Evolutionary conservation across 176 grass and related monocot species (phyloP), one percentile per base, ranked within the genome.

Genomic region (Pontederia crassipes): DNA sequence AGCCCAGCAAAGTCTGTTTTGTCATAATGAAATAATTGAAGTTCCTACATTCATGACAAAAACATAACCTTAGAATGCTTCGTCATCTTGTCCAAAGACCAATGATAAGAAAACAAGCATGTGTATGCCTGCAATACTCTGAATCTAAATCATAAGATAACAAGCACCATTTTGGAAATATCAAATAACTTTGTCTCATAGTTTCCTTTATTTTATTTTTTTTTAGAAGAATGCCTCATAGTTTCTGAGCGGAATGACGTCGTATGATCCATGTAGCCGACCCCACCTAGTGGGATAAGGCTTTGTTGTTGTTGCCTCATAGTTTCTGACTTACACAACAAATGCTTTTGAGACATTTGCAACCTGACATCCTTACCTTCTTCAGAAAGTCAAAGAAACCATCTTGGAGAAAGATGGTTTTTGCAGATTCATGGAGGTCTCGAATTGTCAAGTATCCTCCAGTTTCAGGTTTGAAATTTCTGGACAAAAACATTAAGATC

Each of bases 331-430:
- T 40, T 40, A 40, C 32, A 40, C 1, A 40, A 40, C 6, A 40
- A 7, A 40, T 40, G 32, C 4, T 40, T 40, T 40, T 45, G 13
- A 52, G 28, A 29, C 8, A 66, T 15, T 52, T 66, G 7, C 10
- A 66, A 28, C 35, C 52, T 15, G n/a, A 12, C 16, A 49, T 35
- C 8, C 8, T 12, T 85, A 98, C 93, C 93, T 89, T 79, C 54
- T 91, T 55, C 52, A 98, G 60, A 65, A 89, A 98, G 58, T 92
- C 81, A 60, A 98, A 74, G 59, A 98, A 78, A 57, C 93, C 93
- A 70, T 83, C 88, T 75, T 80, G 76, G 51, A 98, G 69, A 70
- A 82, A 81, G 14, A 58, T 80, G 61, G 69, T 85, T 14, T 48
- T 64, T 66, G 66, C 57, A 55, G 65, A 81, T 66, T 84, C 93